Evolutionary conservation across 2,329 filamentous ascomycete species (phyloP).

Genomic region (Phialophora expanda): DNA sequence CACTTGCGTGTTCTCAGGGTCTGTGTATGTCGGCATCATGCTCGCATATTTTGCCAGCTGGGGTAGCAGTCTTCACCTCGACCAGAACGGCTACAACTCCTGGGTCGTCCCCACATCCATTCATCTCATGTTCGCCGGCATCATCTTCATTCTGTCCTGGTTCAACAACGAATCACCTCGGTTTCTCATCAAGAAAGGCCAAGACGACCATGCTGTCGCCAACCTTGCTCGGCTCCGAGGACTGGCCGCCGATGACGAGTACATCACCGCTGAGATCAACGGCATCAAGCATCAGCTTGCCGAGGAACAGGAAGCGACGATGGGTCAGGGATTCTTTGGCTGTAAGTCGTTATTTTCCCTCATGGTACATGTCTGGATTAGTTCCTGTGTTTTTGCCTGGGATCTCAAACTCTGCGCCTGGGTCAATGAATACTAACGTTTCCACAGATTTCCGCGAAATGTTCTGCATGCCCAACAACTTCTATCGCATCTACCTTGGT

Average conservation of each 20-base stretch:
- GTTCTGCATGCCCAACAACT: constrained; percentile 69
- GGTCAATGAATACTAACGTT: not conserved
- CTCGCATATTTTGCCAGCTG: constrained; percentile 68
- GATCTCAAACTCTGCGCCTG: not conserved
- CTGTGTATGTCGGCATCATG: constrained; percentile 79
- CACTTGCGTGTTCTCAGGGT: constrained; percentile 71
- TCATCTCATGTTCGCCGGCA: constrained; percentile 75
- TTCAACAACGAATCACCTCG: constrained; percentile 73
- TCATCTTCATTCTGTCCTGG: constrained; percentile 73
- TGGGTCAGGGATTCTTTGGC: constrained; percentile 68
- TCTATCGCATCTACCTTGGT: constrained; percentile 73
- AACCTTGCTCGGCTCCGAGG: constrained; percentile 64
- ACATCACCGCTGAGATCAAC: constrained; percentile 65
- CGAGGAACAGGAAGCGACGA: constrained; percentile 73
- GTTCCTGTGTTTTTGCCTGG: not conserved
- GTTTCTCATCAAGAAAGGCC: constrained; percentile 69
- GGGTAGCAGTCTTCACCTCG: constrained; percentile 59
- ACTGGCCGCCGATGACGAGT: constrained; percentile 64
- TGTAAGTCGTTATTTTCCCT: constrained; percentile 42
- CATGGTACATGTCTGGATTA: not conserved
- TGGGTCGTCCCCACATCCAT: constrained; percentile 73
- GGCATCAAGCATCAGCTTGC: constrained; percentile 70
- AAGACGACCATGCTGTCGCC: constrained; percentile 54
- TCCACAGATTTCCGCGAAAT: constrained; percentile 44
- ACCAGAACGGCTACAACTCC: constrained; percentile 48